These are phyloP conservation scores for Scheffersomyces segobiensis DNA, from an alignment of 1,139 yeast genomes.

Conservation along the genomic window DNA sequence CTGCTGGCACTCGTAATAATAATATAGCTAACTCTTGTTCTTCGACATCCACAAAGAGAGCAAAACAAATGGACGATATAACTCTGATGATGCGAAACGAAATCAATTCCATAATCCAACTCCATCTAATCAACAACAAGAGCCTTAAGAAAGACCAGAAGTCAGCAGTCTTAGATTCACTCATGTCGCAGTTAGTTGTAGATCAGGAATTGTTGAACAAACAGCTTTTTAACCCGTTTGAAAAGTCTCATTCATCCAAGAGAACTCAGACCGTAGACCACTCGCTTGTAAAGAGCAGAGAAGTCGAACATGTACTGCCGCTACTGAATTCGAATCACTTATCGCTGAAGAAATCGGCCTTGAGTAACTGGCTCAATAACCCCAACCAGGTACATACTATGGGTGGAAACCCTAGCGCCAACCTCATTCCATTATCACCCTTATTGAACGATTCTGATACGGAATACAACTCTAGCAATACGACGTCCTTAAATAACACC, in stretches of 20 bases:
- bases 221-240: slow-evolving; percentile 11
- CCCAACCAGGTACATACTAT: slow-evolving; percentile 8
- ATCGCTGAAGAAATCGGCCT: slow-evolving; percentile 9
- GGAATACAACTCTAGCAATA: slow-evolving; percentile 18
- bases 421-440: slow-evolving; percentile 38
- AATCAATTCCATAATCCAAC: slow-evolving; percentile 18
- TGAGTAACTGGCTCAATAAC: slow-evolving; percentile 18
- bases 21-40: not conserved
- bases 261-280: not conserved
- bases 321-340: not conserved
- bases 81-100: slow-evolving; percentile 16
- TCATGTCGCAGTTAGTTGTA: slow-evolving; percentile 23
- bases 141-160: slow-evolving; percentile 18
- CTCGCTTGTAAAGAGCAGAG: not conserved
- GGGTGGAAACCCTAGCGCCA: slow-evolving; percentile 13
- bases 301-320: not conserved
- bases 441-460: slow-evolving; percentile 34
- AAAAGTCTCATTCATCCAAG: not conserved
- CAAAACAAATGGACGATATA: slow-evolving; percentile 10
- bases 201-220: slow-evolving; percentile 21
- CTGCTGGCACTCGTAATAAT: not conserved
- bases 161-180: slow-evolving; percentile 20
- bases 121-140: slow-evolving; percentile 17
- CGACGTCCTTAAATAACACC: slow-evolving; percentile 8
- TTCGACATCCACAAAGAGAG: not conserved